Evolutionary conservation across 768 basidiomycete genomes (phyloP), one percentile per base, ranked within the genome.

Genomic region (Suillus fuscotomentosus): DNA sequence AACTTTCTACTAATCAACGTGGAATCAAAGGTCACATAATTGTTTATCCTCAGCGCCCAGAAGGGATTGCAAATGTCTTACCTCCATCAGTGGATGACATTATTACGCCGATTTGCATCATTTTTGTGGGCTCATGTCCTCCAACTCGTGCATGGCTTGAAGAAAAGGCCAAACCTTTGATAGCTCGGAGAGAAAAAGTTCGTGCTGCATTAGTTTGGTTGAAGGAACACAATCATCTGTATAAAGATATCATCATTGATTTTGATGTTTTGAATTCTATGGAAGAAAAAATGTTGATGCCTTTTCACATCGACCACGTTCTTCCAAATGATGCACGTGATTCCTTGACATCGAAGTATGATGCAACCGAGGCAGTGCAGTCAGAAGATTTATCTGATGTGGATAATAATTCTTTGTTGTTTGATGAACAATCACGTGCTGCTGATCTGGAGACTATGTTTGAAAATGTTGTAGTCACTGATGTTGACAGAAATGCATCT

Each of bases 21-120:
- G 80, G 74, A 0, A 17, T 81, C 10, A 69, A 69, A 60, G 82
- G 82, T 0, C 75, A 82, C 66, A 69, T 80, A 8, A 79, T 83
- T 24, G 72, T 81, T 2, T 79, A 77, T 69, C 81, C 79, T 3
- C 80, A 82, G 61, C 50, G 67, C 7, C 75, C 78, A 2, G 69
- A 71, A 1, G 53, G 56, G 1, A 60, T 81, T 7, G 71, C 73
- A 0, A 38, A 41, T 0, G 13, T 79, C 0, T 63, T 83, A 2
- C 82, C 81, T 0, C 81, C 78, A 0, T 53, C 73, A 9, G 48
- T 82, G 1, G 71, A 75, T 13, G 79, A 81, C 0, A 71, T 81
- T 11, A 47, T 72, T 0, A 68, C 75, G 0, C 75, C 76, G 3
- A 75, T 82, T 1, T 81, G 80, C 65, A 75, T 83, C 1, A 47